Conservation (phyloP, 176 grass and related monocot species). For the Tillandsia fasciculata region DNA sequence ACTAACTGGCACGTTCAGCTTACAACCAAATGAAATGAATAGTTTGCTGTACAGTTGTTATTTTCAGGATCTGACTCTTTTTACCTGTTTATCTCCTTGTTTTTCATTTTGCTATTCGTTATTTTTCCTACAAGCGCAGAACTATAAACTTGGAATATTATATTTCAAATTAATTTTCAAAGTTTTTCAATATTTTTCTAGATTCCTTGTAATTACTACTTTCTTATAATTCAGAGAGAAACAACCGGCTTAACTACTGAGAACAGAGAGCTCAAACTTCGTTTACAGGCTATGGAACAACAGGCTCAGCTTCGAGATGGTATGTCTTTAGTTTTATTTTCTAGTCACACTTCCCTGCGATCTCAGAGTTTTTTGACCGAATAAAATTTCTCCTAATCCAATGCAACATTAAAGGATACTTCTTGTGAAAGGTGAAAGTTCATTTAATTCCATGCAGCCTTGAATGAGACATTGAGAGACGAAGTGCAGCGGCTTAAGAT, state of each 20-base stretch:
- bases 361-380: too few species aligned
- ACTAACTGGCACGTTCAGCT: not conserved
- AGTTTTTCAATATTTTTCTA: not conserved
- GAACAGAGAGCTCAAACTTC: constrained; percentile 92
- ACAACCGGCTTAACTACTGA: constrained; percentile 74
- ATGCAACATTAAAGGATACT: too few species aligned
- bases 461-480: constrained; percentile 71
- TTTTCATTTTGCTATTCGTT: not conserved
- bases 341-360: not conserved
- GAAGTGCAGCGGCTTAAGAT: constrained; percentile 81
- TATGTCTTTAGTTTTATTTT: constrained; percentile 18
- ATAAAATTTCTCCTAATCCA: too few species aligned
- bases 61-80: not conserved
- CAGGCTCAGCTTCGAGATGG: constrained; percentile 98
- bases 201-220: constrained; percentile 14
- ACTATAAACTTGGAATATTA: not conserved
- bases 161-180: not conserved
- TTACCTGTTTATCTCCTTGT: not conserved
- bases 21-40: not conserved
- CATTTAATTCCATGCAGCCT: constrained; percentile 39
- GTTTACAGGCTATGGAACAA: constrained; percentile 89
- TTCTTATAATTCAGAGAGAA: constrained; percentile 59
- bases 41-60: not conserved
- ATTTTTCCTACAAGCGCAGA: not conserved
- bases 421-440: not conserved